Percentiles rank a stretch among this genome's conserved stretches.
Conservation (phyloP, 2,329 filamentous ascomycete genomes). For the Colletotrichum eremochloae region DNA sequence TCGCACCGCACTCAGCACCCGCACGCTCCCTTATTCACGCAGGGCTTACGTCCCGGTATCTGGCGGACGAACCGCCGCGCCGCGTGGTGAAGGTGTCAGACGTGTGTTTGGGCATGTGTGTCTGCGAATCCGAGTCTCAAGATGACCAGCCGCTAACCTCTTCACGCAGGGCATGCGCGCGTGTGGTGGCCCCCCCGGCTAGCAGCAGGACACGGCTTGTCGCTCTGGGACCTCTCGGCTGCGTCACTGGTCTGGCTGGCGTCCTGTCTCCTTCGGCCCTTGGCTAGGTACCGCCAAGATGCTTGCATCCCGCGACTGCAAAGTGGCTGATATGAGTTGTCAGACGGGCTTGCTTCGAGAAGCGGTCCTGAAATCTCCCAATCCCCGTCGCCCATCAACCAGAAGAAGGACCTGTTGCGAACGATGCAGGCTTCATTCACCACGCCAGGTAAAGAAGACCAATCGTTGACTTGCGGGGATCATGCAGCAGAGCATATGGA, state of each 20-base stretch:
- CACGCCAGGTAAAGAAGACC: neutral
- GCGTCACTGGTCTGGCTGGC: neutral
- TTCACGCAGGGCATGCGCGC: slow-evolving; percentile 7
- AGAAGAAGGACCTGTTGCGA: neutral
- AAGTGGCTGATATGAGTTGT: neutral
- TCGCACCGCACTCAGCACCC: neutral
- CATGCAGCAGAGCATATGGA: neutral
- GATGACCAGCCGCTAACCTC: neutral
- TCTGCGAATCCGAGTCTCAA: neutral
- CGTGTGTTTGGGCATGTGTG: neutral
- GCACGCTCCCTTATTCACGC: slow-evolving; percentile 17
- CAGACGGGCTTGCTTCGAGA: neutral
- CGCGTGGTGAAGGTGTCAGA: slow-evolving; percentile 19
- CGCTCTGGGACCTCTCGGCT: neutral
- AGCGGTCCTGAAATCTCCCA: slow-evolving; percentile 3
- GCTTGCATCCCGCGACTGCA: neutral
- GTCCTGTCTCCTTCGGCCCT: slow-evolving; percentile 12
- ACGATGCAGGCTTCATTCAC: neutral
- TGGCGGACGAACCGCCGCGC: slow-evolving; percentile 13
- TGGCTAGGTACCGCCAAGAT: neutral
- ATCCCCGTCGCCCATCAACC: neutral
- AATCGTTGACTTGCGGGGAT: neutral
- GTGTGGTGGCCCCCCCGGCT: neutral
- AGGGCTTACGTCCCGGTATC: neutral
- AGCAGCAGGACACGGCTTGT: neutral